phyloP scores from a whole-genome alignment of 2,329 filamentous ascomycete genomes.

The Aspergillus flavus region DNA sequence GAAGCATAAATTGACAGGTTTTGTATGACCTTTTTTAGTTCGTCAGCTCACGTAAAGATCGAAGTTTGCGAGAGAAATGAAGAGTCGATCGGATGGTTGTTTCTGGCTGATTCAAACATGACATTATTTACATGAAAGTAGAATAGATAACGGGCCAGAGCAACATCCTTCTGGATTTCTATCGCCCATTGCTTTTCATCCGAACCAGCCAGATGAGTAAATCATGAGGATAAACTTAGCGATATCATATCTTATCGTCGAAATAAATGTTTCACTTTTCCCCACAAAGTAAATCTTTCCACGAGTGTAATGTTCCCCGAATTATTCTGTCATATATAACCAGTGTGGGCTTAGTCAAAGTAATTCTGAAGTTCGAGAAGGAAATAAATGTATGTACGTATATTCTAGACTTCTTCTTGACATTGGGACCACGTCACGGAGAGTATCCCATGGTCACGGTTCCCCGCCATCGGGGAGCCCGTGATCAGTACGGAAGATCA shows the following conservation, averaged over 20 bases:
- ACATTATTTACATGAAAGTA: too few species aligned
- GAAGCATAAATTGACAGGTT: too few species aligned
- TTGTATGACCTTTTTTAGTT: background rate
- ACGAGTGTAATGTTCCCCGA: background rate
- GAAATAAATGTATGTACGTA: background rate
- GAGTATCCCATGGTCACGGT: background rate
- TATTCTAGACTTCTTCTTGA: background rate
- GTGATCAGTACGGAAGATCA: conserved; percentile 2
- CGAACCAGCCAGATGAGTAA: background rate
- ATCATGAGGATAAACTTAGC: background rate
- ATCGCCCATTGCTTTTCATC: background rate
- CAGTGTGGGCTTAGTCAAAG: background rate
- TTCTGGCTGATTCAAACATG: background rate
- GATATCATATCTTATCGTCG: background rate
- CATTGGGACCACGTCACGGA: background rate
- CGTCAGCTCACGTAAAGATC: background rate
- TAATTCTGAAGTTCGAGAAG: background rate
- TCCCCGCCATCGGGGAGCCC: background rate
- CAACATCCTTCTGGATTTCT: background rate
- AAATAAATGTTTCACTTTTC: background rate
- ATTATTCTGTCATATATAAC: background rate
- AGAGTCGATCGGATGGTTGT: background rate
- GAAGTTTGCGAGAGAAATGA: background rate
- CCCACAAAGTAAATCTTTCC: background rate
- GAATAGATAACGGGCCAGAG: too few species aligned